phyloP scores from a whole-genome alignment of 2,329 filamentous ascomycete genomes.

The Esteya vermicola region DNA sequence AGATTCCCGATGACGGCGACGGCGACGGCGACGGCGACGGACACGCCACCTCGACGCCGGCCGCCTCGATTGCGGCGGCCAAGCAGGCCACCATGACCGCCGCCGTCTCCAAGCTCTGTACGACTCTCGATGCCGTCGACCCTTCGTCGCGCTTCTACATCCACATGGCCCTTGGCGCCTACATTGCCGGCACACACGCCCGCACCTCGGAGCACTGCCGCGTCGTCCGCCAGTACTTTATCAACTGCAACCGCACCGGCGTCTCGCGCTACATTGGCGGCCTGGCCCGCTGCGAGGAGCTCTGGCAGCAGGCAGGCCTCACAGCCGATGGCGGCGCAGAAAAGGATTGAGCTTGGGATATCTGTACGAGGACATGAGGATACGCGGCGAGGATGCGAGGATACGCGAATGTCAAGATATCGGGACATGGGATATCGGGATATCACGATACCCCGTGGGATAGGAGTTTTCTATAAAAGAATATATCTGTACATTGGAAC shows the following conservation, averaged over 20 bases:
- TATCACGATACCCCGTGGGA: too few species aligned
- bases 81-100: constrained; percentile 12
- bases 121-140: constrained; percentile 17
- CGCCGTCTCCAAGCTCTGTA: constrained; percentile 21
- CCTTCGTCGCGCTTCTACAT: constrained; percentile 22
- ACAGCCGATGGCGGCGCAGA: background rate
- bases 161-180: constrained; percentile 23
- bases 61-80: too few species aligned
- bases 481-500: too few species aligned
- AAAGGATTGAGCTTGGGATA: too few species aligned
- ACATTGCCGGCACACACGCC: constrained; percentile 22
- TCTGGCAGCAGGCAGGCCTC: constrained; percentile 6
- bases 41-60: too few species aligned
- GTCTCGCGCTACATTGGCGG: constrained; percentile 20
- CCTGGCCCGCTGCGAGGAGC: constrained; percentile 6
- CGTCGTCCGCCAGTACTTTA: constrained; percentile 22
- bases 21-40: background rate
- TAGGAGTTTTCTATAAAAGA: too few species aligned
- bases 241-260: constrained; percentile 20
- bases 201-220: constrained; percentile 18
- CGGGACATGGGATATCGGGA: too few species aligned
- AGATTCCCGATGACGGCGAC: background rate
- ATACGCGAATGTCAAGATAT: too few species aligned
- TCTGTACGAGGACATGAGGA: too few species aligned
- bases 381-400: too few species aligned